Base-by-base conservation (phyloP, 1,284 basidiomycete species). In the Apiotrichum laibachii region DNA sequence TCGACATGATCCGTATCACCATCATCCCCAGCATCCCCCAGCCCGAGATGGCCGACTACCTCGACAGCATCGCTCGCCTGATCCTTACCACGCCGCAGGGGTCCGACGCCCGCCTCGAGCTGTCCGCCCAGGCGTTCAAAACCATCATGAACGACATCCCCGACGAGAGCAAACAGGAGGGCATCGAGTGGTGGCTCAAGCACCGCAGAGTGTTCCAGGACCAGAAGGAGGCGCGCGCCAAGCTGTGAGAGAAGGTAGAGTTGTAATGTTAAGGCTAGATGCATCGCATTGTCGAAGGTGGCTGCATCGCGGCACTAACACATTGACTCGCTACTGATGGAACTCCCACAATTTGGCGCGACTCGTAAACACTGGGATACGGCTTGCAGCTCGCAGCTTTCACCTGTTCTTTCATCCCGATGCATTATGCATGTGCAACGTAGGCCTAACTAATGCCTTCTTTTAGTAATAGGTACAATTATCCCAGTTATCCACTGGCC, bases 171-270 rank as follows among this genome's bases (percentile, higher is more conserved):
- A 70, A 68, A 60, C 49, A 62, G 40, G 26, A 54, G 19, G 73
- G 69, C 1, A 66, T 72, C 15, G 68, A 68, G 12, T 75, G 73
- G 73, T 75, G 73, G 73, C 50, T 67, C 15, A 54, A 53, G 19
- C 67, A 67, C 63, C 63, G 60, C n/a, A 35, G 60, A 37, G 55
- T 45, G 16, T 60, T 66, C 26, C 57, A 64, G 45, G 48, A 35
- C 15, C 39, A 43, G 33, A 50, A 53, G 37, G 59, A 55, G 18
- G 35, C 42, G 37, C 34, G 22, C 39, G 59, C 59, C 21, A 21
- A 53, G 37, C 46, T 57, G 45, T 60, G 26, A 46, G 31, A 12
- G 22, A 35, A n/a, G 31, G 22, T 19, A 37, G 47, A 42, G 22
- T 49, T 31, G 26, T 31, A 31, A 31, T 31, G 7, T 37, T 10